Conservation (phyloP, 495 filamentous ascomycete species). For the Hyaloscypha variabilis region DNA sequence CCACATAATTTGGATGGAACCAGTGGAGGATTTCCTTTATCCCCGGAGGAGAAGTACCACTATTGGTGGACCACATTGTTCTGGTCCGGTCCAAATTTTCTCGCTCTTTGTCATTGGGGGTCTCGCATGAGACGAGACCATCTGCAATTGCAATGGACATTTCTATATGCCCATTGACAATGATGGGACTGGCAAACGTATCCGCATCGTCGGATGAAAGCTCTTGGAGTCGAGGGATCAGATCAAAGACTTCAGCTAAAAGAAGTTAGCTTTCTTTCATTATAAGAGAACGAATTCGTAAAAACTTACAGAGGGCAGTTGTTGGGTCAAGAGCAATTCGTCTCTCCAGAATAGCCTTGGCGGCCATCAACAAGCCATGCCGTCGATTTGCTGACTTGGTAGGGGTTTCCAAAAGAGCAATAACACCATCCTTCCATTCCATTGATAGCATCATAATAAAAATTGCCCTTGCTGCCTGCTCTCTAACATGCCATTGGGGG, state of each 20-base stretch:
- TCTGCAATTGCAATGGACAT: neutral
- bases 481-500: slow-evolving; percentile 83
- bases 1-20: neutral
- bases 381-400: slow-evolving; percentile 48
- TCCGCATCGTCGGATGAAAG: neutral
- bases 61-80: neutral
- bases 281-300: neutral
- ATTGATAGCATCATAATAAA: slow-evolving; percentile 61
- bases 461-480: slow-evolving; percentile 84
- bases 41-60: neutral
- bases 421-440: slow-evolving; percentile 53
- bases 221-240: neutral
- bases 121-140: neutral
- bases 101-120: neutral
- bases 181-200: neutral
- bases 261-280: slow-evolving; percentile 25
- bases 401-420: slow-evolving; percentile 44
- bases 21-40: neutral
- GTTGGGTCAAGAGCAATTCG: slow-evolving; percentile 32
- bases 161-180: neutral
- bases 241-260: neutral
- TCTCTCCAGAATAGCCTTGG: slow-evolving; percentile 54
- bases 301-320: slow-evolving; percentile 15
- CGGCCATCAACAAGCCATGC: slow-evolving; percentile 68
- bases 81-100: neutral